Evolutionary conservation across 2,329 filamentous ascomycete species (phyloP).

Genomic region (Diplocarpon mali): DNA sequence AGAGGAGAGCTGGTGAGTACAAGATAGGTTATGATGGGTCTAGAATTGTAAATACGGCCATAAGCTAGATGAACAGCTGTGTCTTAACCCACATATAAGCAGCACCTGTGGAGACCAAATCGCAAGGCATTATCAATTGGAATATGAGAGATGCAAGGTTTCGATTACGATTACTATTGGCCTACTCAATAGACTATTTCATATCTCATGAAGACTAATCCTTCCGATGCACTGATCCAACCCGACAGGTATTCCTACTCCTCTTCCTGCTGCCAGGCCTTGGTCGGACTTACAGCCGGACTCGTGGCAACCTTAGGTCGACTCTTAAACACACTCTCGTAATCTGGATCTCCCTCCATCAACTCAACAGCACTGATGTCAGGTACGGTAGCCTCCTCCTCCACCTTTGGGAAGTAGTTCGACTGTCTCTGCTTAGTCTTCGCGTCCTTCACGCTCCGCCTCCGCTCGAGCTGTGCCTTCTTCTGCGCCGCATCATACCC

Average conservation of each 20-base stretch:
- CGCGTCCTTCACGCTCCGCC: slow-evolving; percentile 35
- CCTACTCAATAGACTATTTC: no score
- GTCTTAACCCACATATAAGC: no score
- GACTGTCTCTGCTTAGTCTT: slow-evolving; percentile 35
- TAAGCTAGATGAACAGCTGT: no score
- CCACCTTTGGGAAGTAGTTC: slow-evolving; percentile 36
- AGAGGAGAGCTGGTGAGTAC: no score
- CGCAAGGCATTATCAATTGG: no score
- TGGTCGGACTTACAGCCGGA: slow-evolving; percentile 34
- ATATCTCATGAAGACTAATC: no score
- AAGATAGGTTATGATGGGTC: no score
- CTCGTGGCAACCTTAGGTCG: slow-evolving; percentile 71
- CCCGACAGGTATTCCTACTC: not conserved
- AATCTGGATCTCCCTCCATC: slow-evolving; percentile 52
- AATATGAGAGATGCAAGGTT: no score
- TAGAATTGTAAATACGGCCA: no score
- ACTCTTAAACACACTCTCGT: slow-evolving; percentile 76
- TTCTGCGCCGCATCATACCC: slow-evolving; percentile 50
- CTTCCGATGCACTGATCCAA: no score
- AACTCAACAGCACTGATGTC: slow-evolving; percentile 32
- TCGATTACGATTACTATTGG: no score
- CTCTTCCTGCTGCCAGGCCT: slow-evolving; percentile 12
- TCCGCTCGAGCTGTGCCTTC: slow-evolving; percentile 47
- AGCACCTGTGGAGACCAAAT: no score
- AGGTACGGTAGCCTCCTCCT: slow-evolving; percentile 32